phyloP scores from a whole-genome alignment of 2,329 filamentous ascomycete species.

The Septoria petroselini region DNA sequence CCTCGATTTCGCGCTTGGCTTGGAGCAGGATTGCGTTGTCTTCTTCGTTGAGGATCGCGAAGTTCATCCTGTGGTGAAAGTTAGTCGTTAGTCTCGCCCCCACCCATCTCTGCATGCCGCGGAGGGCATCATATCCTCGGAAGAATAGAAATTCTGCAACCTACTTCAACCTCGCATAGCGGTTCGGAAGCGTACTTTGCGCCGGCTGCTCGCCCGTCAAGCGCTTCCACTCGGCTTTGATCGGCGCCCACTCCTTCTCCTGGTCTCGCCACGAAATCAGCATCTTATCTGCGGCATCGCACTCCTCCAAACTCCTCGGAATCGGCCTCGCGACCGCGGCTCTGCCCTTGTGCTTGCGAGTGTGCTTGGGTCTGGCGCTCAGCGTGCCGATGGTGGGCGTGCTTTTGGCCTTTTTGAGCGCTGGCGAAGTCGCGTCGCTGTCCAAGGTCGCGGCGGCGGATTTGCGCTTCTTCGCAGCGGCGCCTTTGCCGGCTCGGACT shows the following conservation, averaged over 20 bases:
- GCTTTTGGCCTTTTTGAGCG: too few relatives aligned
- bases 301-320: constrained; percentile 30
- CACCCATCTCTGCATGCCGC: neutral
- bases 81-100: neutral
- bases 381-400: neutral
- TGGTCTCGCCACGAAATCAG: constrained; percentile 33
- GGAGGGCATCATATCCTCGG: too few relatives aligned
- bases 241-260: constrained; percentile 30
- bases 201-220: constrained; percentile 38
- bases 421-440: too few relatives aligned
- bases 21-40: constrained; percentile 35
- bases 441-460: neutral
- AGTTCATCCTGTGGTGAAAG: constrained; percentile 37
- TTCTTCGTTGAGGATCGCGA: constrained; percentile 38
- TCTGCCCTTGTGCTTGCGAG: constrained; percentile 14
- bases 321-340: constrained; percentile 19
- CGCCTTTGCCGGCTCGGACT: constrained; percentile 3
- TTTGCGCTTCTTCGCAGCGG: constrained; percentile 19
- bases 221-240: constrained; percentile 30
- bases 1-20: constrained; percentile 42
- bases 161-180: constrained; percentile 35
- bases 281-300: constrained; percentile 31
- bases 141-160: neutral
- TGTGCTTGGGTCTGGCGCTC: constrained; percentile 10
- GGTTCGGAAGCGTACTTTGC: constrained; percentile 39